Evolutionary conservation across 129 eudicot genomes (phyloP), one percentile per base, ranked within the genome.

Genomic region (Saposhnikovia divaricata): DNA sequence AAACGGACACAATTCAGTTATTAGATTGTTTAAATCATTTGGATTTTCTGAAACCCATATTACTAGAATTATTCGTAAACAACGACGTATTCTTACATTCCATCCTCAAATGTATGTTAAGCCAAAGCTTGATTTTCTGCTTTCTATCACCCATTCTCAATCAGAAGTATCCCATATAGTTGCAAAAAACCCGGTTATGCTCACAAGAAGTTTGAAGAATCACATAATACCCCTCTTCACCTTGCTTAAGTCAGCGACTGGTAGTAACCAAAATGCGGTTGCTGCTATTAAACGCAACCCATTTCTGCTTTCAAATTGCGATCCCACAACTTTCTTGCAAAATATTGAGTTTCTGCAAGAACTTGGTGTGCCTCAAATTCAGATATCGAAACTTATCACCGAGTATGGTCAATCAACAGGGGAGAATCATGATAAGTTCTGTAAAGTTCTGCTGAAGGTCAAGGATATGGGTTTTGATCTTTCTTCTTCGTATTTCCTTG

Each of bases 391-490:
- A 71, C 25, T 71, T 38, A 37, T 71, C 42, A 39, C 47, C 0
- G 25, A 19, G 25, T 71, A 71, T 19, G 75, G 75, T 39, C 68
- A 59, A n/a, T 28, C 68, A n/a, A 28, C 23, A 2, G 44, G 46
- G 27, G 45, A 39, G 25, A 23, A 37, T 39, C 75, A 14, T 42
- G 51, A 12, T 1, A 73, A 23, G 73, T 75, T 79, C 0, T 23
- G 13, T 44, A 61, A 55, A 21, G 31, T 72, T 25, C 73, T 79
- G 50, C 19, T 59, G 4, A 74, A 47, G 61, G 82, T 79, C 14
- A 6, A 25, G 63, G 79, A 46, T 46, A 69, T 83, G 79, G 86
- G 86, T 9, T 18, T 79, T 16, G 68, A 61, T 37, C 31, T 66
- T 16, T 68, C n/a, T 0, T 34, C 25, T 27, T 5, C 73, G 23